A percentile compares a stretch with the other conserved stretches of the same genome.
phyloP scores from a whole-genome alignment of 2,329 filamentous ascomycete genomes.

The Beauveria varroae region DNA sequence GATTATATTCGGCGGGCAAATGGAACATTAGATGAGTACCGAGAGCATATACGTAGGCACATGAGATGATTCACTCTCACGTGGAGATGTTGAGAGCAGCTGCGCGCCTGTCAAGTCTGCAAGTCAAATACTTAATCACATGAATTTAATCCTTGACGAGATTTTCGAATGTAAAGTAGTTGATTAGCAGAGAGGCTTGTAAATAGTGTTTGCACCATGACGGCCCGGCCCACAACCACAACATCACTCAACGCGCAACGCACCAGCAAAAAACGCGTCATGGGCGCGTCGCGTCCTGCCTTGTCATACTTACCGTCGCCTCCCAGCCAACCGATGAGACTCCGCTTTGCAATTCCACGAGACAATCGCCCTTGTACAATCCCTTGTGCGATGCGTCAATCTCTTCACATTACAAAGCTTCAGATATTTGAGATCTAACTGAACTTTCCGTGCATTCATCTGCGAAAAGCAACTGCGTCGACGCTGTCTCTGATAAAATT shows the following conservation, averaged over 20 bases:
- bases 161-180: too few species aligned
- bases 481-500: too few species aligned
- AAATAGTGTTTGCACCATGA: background rate
- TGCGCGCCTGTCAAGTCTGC: background rate
- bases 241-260: conserved; percentile 1
- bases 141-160: background rate
- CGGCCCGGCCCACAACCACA: background rate
- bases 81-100: background rate
- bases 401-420: background rate
- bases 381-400: background rate
- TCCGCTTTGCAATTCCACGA: conserved; percentile 5
- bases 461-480: background rate
- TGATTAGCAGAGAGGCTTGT: too few species aligned
- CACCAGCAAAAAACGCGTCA: conserved; percentile 3
- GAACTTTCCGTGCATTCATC: background rate
- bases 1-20: background rate
- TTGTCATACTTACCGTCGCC: background rate
- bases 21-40: background rate
- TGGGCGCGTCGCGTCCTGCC: conserved; percentile 1
- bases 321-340: conserved; percentile 9
- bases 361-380: background rate
- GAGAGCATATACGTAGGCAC: background rate
- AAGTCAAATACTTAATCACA: background rate
- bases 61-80: background rate
- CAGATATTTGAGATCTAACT: background rate